Conservation (phyloP, 805 yeast genomes). For the Metschnikowia cubensis region DNA sequence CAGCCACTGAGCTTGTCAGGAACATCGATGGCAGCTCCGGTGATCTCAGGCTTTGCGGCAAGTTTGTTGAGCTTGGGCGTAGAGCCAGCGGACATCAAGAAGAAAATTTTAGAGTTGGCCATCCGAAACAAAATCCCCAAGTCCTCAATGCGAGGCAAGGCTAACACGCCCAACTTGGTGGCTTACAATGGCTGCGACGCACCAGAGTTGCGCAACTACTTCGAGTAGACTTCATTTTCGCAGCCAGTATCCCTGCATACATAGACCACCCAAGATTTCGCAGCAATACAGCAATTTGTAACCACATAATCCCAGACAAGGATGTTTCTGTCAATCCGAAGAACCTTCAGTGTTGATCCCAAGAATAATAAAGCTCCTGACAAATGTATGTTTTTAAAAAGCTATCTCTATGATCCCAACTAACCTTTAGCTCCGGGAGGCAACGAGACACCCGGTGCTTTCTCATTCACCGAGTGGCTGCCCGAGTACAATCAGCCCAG, state of each 20-base stretch:
- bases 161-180: conserved; percentile 15
- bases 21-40: conserved; percentile 19
- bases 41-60: conserved; percentile 16
- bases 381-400: background rate
- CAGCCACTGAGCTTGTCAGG: conserved; percentile 14
- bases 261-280: background rate
- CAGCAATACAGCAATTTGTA: conserved; percentile 3
- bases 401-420: background rate
- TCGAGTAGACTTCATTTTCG: conserved; percentile 1
- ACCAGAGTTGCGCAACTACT: background rate
- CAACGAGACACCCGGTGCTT: conserved; percentile 3
- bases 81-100: conserved; percentile 11
- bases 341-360: conserved; percentile 1
- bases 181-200: conserved; percentile 20
- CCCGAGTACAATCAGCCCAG: conserved; percentile 1
- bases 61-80: conserved; percentile 16
- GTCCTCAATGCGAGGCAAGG: conserved; percentile 7
- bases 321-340: conserved; percentile 3
- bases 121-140: conserved; percentile 4
- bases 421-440: background rate
- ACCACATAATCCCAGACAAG: background rate
- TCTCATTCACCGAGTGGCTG: conserved; percentile 6
- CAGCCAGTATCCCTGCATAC: conserved; percentile 3
- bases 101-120: conserved; percentile 12
- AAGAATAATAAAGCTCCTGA: background rate